Base-by-base conservation (phyloP, 2,329 filamentous ascomycete genomes). In the Paracoccidioides lutzii region DNA sequence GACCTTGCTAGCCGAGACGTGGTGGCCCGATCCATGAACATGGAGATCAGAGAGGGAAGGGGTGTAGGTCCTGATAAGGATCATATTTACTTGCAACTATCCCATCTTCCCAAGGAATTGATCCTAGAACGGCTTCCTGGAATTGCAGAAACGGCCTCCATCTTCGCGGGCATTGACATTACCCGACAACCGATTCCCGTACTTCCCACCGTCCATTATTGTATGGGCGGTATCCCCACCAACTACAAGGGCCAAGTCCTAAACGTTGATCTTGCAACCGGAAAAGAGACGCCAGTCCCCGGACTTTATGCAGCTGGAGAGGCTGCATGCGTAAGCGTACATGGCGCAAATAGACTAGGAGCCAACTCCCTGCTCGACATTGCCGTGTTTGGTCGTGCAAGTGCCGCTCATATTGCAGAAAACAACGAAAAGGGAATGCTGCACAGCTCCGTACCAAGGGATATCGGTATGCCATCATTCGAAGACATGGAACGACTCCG, bases 161-260 rank as follows among this genome's bases (percentile, higher is more conserved):
- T 94, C 65, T 95, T 95, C 73, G 80, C 88, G 55, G 89, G 89
- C 73, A 88, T 95, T 63, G 89, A 95, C 71, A 88, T 95, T 63
- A 83, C 82, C 64, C 90, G 90, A 77, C 85, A 93, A 75, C 88
- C 88, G 60, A 94, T 94, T 63, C 88, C 88, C 55, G 88, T 94
- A 60, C 78, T 94, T 53, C 88, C 88, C 54, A 94, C 88, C 30
- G 88, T 93, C 59, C 88, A 95, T 77, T 95, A 95, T 80, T 93
- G 93, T 79, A 94, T 94, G 89, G 89, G 89, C 71, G 89, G 89
- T 77, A 93, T 95, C 61, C 89, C 89, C 44, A 94, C 89, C 60
- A 87, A 87, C 66, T 94, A 93, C 79, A 93, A 87, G 59, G 89
- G 89, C 69, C 87, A 95, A 75, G 89, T 94, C 57, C 76, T 95